Evolutionary conservation across 1,284 basidiomycete species (phyloP), one percentile per base, ranked within the genome.

Genomic region (Ustilago hordei): DNA sequence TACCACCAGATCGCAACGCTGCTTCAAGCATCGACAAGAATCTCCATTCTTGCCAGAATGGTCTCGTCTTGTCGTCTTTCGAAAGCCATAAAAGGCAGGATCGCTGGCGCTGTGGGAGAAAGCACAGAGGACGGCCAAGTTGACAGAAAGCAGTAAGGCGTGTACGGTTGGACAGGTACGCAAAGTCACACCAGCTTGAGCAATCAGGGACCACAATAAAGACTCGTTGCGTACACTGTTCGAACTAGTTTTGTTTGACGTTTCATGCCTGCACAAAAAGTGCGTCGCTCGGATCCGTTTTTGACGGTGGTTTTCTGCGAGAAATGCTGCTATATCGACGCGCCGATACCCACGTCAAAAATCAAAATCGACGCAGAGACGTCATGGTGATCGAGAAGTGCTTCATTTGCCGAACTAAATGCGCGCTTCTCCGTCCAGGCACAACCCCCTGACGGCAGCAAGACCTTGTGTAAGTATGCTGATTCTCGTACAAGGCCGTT

Each of bases 321-420:
- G 19, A 39, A 32, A 7, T 1, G 7, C 1, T 3, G n/a, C 17
- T 32, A 32, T 48, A 23, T 13, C 31, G 69, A 71, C 60, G 69
- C 61, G 52, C 56, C 69, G 60, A 71, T 66, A 59, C 31, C 8
- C 31, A 39, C 55, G 66, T 38, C 61, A 53, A 55, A 52, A 19
- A n/a, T 34, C 11, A 17, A 28, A 47, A 23, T 47, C 57, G 56
- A 60, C 61, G 67, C 57, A 17, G 7, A 3, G 15, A 23, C 39
- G 9, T 23, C 56, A 41, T 38, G 50, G 59, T 55, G 60, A 69
- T 69, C 66, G 66, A 50, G 58, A 19, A 35, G 34, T 50, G 60
- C 66, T 15, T 48, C 35, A 34, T 15, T 41, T 15, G 35, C 32
- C n/a, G 43, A n/a, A 15, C 15, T 34, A 69, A 50, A 31, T 55